Evolutionary conservation across 2,329 filamentous ascomycete species (phyloP).

Genomic region (Aureobasidium lini): DNA sequence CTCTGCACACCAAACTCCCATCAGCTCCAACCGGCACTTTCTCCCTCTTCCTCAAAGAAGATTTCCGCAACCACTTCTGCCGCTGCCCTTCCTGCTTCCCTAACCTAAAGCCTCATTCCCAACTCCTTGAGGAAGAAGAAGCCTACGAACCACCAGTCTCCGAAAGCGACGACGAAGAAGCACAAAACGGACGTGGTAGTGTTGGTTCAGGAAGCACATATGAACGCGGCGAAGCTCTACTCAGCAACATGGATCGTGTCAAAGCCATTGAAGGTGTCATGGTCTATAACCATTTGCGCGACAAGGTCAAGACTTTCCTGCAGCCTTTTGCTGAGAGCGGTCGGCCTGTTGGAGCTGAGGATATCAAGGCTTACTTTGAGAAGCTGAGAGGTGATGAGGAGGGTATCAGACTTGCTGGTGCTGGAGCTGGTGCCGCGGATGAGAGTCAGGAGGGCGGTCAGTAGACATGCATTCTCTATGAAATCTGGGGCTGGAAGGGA

Average conservation of each 20-base stretch:
- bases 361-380: conserved; percentile 95
- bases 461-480: neutral
- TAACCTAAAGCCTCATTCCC: conserved; percentile 59
- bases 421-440: conserved; percentile 32
- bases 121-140: conserved; percentile 90
- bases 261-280: conserved; percentile 90
- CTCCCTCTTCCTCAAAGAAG: conserved; percentile 72
- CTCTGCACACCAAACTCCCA: conserved; percentile 43
- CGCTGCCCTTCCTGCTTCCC: conserved; percentile 76
- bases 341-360: conserved; percentile 79
- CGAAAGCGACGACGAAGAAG: conserved; percentile 40
- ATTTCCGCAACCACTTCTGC: conserved; percentile 78
- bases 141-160: conserved; percentile 88
- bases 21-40: conserved; percentile 50
- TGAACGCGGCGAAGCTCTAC: conserved; percentile 84
- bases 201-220: conserved; percentile 74
- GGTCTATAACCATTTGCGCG: conserved; percentile 94
- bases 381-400: conserved; percentile 83
- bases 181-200: conserved; percentile 46
- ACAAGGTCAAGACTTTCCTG: conserved; percentile 91
- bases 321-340: conserved; percentile 91
- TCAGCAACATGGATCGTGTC: conserved; percentile 87
- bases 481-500: neutral
- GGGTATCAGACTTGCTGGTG: conserved; percentile 58
- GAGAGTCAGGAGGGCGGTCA: conserved; percentile 19